Percentiles rank a stretch among this genome's conserved stretches.
phyloP scores from a whole-genome alignment of 2,329 filamentous ascomycete species.

The Lasiodiplodia sp. region DNA sequence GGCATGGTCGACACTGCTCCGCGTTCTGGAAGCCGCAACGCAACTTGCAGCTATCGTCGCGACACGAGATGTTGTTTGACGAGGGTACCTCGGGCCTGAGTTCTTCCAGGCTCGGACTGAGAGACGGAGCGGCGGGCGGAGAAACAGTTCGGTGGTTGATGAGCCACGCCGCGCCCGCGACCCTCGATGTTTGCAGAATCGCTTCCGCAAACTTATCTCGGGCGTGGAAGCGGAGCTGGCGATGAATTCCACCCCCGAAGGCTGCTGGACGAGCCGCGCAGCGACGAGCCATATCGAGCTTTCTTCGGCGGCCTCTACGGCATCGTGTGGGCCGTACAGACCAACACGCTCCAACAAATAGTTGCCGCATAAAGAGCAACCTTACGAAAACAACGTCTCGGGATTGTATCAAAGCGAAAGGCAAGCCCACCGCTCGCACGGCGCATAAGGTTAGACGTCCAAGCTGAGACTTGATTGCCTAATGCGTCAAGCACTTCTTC shows the following conservation, averaged over 20 bases:
- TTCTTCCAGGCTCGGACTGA: constrained; percentile 22
- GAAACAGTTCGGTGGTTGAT: not conserved
- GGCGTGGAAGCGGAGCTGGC: not conserved
- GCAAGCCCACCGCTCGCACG: not conserved
- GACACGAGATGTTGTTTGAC: constrained; percentile 27
- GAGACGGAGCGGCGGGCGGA: not conserved
- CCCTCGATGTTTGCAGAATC: not conserved
- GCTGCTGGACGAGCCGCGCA: not conserved
- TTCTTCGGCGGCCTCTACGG: not conserved
- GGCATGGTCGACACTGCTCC: constrained; percentile 23
- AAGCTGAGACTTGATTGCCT: not conserved
- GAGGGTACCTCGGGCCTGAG: constrained; percentile 23
- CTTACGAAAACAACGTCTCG: not conserved
- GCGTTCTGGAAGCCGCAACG: constrained; percentile 12
- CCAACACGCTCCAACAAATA: not conserved
- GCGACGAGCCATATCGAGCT: not conserved
- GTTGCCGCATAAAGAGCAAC: not conserved
- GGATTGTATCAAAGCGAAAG: not conserved
- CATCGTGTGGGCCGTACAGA: not conserved
- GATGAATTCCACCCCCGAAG: too few relatives aligned
- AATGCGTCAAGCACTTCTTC: not conserved
- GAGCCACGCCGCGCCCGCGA: not conserved
- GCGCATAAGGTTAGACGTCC: not conserved
- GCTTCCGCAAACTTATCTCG: not conserved
- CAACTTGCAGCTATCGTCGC: constrained; percentile 18